Evolutionary conservation across 345 rosid species (phyloP), one percentile per base, ranked within the genome.

Genomic region (Citrus reticulata): DNA sequence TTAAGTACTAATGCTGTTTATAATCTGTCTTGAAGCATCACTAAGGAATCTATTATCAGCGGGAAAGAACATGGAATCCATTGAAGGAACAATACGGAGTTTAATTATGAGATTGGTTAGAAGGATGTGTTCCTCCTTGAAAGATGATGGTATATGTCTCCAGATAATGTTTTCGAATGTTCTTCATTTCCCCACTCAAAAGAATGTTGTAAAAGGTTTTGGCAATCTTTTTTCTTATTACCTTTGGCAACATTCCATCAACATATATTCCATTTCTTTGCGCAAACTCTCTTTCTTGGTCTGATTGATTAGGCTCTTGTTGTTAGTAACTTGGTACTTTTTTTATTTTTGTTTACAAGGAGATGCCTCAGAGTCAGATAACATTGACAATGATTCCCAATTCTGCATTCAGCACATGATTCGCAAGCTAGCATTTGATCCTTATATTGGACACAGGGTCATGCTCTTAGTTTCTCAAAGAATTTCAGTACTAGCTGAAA

Each of bases 391-490:
- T 29, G 88, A 89, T 76, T 79, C 75, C 75, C 91, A 81, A 80
- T 82, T 88, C 76, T 79, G 77, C 74, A 83, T 94, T 79, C 97
- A 95, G 82, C 99, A 97, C 79, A 74, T 93, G 84, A 86, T 96
- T 67, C 94, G 98, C 32, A 88, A 91, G 83, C 97, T 91, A 58
- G 97, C 93, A 82, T 80, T 77, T 79, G 93, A 83, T 51, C 78
- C 92, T 64, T 93, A 83, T 86, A 80, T 93, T 59, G 98, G 98
- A 67, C 99, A 92, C 72, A 90, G 91, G 64, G 88, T 87, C 74
- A 37, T 87, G 72, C 84, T 93, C 46, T 85, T 88, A 77, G 82
- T 92, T 83, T 92, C 93, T 79, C 93, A 93, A 62, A 91, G 87
- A 77, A 87, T 96, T 67, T 87, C 88, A 62, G 68, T 72, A 9